A percentile compares a stretch with the other conserved stretches of the same genome.
phyloP scores from a whole-genome alignment of 768 basidiomycete species.

The Albatrellus ellisii region DNA sequence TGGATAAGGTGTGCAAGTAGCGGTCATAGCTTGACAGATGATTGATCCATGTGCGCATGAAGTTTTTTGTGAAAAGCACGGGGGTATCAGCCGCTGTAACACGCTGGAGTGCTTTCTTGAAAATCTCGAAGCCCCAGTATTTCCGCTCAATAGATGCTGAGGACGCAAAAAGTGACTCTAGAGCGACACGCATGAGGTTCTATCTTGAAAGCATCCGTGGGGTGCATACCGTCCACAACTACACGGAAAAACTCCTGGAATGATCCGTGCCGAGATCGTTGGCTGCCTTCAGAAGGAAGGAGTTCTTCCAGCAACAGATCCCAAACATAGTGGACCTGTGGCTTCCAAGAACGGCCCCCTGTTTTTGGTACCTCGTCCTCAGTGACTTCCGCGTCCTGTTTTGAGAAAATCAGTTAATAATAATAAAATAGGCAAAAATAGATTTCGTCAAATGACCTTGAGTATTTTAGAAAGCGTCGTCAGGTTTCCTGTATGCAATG shows the following conservation, averaged over 20 bases:
- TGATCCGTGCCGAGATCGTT: slow-evolving; percentile 33
- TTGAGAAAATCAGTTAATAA: not conserved
- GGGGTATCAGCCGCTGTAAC: slow-evolving; percentile 56
- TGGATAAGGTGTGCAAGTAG: slow-evolving; percentile 81
- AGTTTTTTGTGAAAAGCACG: slow-evolving; percentile 86
- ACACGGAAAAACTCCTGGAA: slow-evolving; percentile 88
- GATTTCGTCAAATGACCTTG: slow-evolving; percentile 38
- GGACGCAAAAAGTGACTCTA: slow-evolving; percentile 79
- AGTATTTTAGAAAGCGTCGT: slow-evolving; percentile 58
- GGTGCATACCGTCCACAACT: slow-evolving; percentile 72
- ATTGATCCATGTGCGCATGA: slow-evolving; percentile 96
- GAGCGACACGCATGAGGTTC: slow-evolving; percentile 3
- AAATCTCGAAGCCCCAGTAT: slow-evolving; percentile 92
- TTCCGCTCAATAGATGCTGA: slow-evolving; percentile 81
- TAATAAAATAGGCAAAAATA: not conserved
- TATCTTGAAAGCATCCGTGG: not conserved
- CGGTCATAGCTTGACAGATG: slow-evolving; percentile 83
- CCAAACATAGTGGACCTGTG: slow-evolving; percentile 91
- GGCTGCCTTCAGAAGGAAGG: slow-evolving; percentile 34
- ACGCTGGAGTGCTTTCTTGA: slow-evolving; percentile 64
- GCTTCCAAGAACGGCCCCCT: slow-evolving; percentile 61
- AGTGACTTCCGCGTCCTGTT: slow-evolving; percentile 33
- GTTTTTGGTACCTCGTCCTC: slow-evolving; percentile 36
- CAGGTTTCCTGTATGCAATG: slow-evolving; percentile 68
- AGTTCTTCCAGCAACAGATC: slow-evolving; percentile 66